These are phyloP conservation scores for Exobasidium cylindrosporum DNA, from an alignment of 1,284 basidiomycete species.

Conservation along the genomic window DNA sequence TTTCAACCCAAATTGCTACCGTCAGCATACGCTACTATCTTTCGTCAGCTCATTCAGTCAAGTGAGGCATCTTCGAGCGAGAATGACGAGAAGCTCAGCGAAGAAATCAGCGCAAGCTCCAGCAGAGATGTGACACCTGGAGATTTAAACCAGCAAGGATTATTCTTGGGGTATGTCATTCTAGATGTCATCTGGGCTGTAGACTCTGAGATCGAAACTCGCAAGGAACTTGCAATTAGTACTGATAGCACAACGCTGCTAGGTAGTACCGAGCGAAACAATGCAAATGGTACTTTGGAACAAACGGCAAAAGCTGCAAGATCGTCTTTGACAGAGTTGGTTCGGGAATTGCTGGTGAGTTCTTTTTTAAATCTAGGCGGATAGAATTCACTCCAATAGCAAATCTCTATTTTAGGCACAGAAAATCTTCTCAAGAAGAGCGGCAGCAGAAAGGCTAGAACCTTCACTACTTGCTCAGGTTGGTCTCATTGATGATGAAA, in stretches of 20 bases:
- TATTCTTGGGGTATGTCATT: slow-evolving; percentile 12
- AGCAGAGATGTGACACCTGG: not conserved
- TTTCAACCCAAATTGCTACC: not conserved
- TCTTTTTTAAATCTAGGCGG: too few species aligned
- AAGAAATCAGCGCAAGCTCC: not conserved
- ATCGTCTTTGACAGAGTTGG: slow-evolving; percentile 11
- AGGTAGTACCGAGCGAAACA: slow-evolving; percentile 15
- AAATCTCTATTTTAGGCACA: too few species aligned
- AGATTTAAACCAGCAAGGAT: not conserved
- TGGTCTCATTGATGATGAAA: slow-evolving; percentile 35
- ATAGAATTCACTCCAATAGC: too few species aligned
- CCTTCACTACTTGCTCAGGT: slow-evolving; percentile 30
- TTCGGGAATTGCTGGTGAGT: slow-evolving; percentile 19
- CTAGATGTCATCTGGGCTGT: slow-evolving; percentile 45
- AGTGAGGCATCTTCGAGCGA: too few species aligned
- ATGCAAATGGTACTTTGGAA: not conserved
- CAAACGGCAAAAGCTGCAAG: not conserved
- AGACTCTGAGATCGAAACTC: slow-evolving; percentile 44
- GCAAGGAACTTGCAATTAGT: slow-evolving; percentile 23
- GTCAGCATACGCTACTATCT: slow-evolving; percentile 1
- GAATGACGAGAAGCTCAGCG: not conserved
- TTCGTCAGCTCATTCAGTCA: not conserved
- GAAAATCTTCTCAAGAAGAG: slow-evolving; percentile 1
- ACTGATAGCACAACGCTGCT: slow-evolving; percentile 15
- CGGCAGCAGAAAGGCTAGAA: slow-evolving; percentile 29